Percentiles rank a stretch among this genome's conserved stretches.
Conservation (phyloP, 768 basidiomycete species). For the Boletus rubescentipes region DNA sequence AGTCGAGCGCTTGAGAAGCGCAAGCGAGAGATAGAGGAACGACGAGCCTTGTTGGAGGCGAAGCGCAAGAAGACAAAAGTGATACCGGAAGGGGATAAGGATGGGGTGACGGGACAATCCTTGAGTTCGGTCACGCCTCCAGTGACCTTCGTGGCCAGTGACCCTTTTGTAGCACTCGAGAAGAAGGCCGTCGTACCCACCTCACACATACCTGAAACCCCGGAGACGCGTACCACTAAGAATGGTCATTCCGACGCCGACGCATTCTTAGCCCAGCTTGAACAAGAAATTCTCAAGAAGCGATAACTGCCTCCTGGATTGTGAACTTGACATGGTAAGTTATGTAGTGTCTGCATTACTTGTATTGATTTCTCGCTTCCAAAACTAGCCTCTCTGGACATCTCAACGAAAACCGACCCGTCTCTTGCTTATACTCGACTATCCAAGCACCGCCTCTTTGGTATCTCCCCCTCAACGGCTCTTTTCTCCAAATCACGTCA, state of each 20-base stretch:
- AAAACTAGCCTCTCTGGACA: slow-evolving; percentile 50
- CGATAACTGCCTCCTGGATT: neutral
- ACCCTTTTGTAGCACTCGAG: slow-evolving; percentile 57
- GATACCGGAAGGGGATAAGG: slow-evolving; percentile 3
- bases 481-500: slow-evolving; percentile 45
- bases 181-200: slow-evolving; percentile 21
- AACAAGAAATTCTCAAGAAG: slow-evolving; percentile 52
- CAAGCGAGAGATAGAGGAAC: slow-evolving; percentile 71
- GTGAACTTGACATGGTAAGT: slow-evolving; percentile 1
- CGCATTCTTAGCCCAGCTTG: slow-evolving; percentile 63
- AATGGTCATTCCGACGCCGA: slow-evolving; percentile 43
- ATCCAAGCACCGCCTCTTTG: slow-evolving; percentile 37
- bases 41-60: slow-evolving; percentile 57
- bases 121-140: neutral
- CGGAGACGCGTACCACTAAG: slow-evolving; percentile 25
- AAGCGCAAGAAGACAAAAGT: slow-evolving; percentile 57
- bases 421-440: slow-evolving; percentile 45
- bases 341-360: neutral
- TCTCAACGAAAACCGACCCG: slow-evolving; percentile 43
- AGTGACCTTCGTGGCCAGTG: slow-evolving; percentile 23
- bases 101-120: neutral
- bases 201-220: slow-evolving; percentile 22
- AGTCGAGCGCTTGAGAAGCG: slow-evolving; percentile 66
- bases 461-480: slow-evolving; percentile 33
- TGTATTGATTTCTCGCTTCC: slow-evolving; percentile 31